These are phyloP conservation scores for Arabidopsis lyrata DNA, from an alignment of 441 rosid genomes.

Conservation along the genomic window DNA sequence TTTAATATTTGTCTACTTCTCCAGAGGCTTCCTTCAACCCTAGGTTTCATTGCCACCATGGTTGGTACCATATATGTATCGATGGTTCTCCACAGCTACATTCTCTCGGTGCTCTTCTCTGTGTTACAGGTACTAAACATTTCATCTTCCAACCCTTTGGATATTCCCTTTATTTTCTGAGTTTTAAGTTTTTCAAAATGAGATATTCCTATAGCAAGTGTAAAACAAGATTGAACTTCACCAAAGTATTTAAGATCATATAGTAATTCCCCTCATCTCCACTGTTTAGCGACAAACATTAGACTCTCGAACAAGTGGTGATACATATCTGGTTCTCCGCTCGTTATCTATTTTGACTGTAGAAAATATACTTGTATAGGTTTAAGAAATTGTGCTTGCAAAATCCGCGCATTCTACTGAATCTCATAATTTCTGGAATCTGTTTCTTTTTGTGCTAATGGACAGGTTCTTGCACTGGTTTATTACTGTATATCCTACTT, in stretches of 20 bases:
- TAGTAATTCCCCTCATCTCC: neutral
- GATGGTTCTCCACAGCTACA: constrained; percentile 80
- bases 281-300: constrained; percentile 1
- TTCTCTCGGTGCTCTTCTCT: constrained; percentile 76
- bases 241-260: neutral
- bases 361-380: neutral
- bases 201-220: neutral
- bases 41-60: constrained; percentile 73
- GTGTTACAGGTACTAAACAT: constrained; percentile 59
- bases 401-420: neutral
- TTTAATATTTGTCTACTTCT: constrained; percentile 32
- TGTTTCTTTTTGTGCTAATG: constrained; percentile 21
- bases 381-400: constrained; percentile 12
- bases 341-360: neutral
- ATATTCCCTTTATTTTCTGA: constrained; percentile 7
- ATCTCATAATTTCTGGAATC: neutral
- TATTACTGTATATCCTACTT: constrained; percentile 78
- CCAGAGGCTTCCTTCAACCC: constrained; percentile 78
- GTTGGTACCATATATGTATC: constrained; percentile 77
- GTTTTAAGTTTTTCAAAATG: neutral
- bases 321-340: constrained; percentile 12
- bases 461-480: constrained; percentile 65
- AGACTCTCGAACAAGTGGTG: neutral
- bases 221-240: neutral
- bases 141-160: constrained; percentile 10